Evolutionary conservation across 2,329 filamentous ascomycete species (phyloP), one percentile per base, ranked within the genome.

Genomic region (Zasmidium citrigriseum): DNA sequence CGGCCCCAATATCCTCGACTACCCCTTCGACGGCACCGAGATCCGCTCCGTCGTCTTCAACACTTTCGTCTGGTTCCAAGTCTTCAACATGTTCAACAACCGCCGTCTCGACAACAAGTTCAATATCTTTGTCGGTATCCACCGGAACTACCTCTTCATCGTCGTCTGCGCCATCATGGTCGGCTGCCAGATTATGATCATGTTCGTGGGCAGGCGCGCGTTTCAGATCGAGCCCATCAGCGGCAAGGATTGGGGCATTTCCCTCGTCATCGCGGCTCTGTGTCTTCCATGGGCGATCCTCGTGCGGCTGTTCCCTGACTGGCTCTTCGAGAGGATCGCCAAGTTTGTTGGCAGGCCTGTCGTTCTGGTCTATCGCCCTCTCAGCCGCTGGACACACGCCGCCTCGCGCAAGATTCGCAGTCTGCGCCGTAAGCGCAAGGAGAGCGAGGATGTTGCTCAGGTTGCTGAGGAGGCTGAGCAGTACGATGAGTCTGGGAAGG

Each of bases 41-140:
- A 81, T 96, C 60, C 81, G 86, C 55, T 96, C 92, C 1, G 82
- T 97, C 51, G 90, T 98, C 4, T 98, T 98, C 83, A 98, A 98
- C 80, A 95, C 91, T 0, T 98, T 98, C 72, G 93, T 97, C 54
- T 98, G 93, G 93, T 96, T 98, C 92, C 93, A 97, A 69, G 95
- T 98, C 67, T 98, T 98, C 80, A 98, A 97, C 76, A 89, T 96
- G 73, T 90, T 96, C 84, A 97, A 98, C 80, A 96, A 96, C 77
- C 90, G 93, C 59, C 91, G 93, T 16, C 82, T 98, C 55, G 93
- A 98, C 75, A 98, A 98, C 77, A 85, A 87, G 58, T 93, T 96
- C 82, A 98, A 98, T 76, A 92, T 98, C 63, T 93, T 98, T 60
- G 93, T 96, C 72, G 91, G 91, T 55, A 84, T 97, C 59, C 83